phyloP scores from a whole-genome alignment of 164 flowering plant species.

The Vitis labrusca region DNA sequence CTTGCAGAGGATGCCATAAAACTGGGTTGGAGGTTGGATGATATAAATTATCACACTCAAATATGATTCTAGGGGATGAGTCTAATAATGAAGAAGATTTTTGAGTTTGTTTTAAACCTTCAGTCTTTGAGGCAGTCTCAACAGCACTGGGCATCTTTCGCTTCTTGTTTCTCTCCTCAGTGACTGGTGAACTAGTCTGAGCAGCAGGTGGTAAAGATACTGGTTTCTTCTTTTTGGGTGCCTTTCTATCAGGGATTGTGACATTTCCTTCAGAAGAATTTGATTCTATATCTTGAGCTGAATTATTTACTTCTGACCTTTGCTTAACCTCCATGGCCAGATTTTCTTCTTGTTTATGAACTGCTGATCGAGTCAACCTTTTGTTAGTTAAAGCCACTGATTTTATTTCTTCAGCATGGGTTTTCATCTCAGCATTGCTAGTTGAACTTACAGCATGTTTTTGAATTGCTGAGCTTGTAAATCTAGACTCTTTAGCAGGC shows the following conservation, averaged over 20 bases:
- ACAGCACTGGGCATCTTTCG: neutral
- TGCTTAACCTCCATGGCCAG: neutral
- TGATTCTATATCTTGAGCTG: neutral
- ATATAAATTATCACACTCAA: neutral
- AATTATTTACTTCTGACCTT: slow-evolving; percentile 7
- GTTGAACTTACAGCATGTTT: neutral
- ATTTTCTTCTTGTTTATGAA: neutral
- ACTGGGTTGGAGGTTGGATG: neutral
- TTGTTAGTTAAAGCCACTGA: neutral
- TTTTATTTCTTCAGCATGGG: slow-evolving; percentile 9
- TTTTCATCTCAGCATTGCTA: slow-evolving; percentile 1
- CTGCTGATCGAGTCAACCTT: slow-evolving; percentile 16
- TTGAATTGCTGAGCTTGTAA: slow-evolving; percentile 18
- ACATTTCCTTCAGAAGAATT: slow-evolving; percentile 9
- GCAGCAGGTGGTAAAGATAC: neutral
- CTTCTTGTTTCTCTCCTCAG: neutral
- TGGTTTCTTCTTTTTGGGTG: slow-evolving; percentile 12
- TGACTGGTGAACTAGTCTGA: neutral
- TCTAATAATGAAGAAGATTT: too few species aligned
- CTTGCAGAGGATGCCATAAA: neutral
- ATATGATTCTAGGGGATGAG: neutral
- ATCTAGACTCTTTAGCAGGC: slow-evolving; percentile 5
- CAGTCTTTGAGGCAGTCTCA: neutral
- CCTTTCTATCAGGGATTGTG: neutral
- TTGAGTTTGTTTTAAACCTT: neutral